These are phyloP conservation scores for Boeremia lycopersici DNA, from an alignment of 2,329 filamentous ascomycete species.

Conservation along the genomic window DNA sequence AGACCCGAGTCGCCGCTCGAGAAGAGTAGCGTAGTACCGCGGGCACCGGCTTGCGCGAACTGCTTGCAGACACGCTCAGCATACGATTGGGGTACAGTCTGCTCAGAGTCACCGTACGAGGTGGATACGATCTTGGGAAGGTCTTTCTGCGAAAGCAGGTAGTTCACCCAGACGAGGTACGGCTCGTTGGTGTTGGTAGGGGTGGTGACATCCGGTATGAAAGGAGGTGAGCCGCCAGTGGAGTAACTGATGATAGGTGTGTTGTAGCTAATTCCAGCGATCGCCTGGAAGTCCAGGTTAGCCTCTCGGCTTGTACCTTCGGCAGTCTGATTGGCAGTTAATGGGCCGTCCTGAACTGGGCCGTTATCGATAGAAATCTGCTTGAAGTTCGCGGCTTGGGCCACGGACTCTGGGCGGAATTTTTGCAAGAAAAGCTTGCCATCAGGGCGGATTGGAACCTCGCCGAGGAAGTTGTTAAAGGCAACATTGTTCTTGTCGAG, in stretches of 20 bases:
- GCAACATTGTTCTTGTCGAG: constrained; percentile 53
- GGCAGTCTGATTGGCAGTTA: constrained; percentile 40
- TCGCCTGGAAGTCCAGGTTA: constrained; percentile 68
- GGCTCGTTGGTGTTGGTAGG: constrained; percentile 68
- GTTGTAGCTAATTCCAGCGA: constrained; percentile 61
- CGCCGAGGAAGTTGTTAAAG: constrained; percentile 57
- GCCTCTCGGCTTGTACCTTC: constrained; percentile 59
- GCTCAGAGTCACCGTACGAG: constrained; percentile 72
- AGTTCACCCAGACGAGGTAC: constrained; percentile 67
- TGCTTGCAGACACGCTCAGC: constrained; percentile 66
- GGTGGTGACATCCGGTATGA: constrained; percentile 55
- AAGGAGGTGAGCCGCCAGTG: constrained; percentile 63
- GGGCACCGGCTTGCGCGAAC: constrained; percentile 69
- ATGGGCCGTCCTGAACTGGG: constrained; percentile 52
- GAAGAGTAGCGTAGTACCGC: constrained; percentile 69
- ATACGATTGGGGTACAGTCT: constrained; percentile 66
- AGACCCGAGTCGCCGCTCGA: constrained; percentile 67
- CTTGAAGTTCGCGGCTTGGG: constrained; percentile 61
- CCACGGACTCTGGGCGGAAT: constrained; percentile 59
- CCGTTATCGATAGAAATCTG: constrained; percentile 64
- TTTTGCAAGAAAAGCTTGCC: constrained; percentile 61
- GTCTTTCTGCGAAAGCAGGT: constrained; percentile 60
- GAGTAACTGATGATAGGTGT: constrained; percentile 64
- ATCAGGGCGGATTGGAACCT: constrained; percentile 61
- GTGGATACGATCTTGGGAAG: constrained; percentile 68